Evolutionary conservation across 1,139 yeast genomes (phyloP).

Genomic region (Waltiozyma sp.): DNA sequence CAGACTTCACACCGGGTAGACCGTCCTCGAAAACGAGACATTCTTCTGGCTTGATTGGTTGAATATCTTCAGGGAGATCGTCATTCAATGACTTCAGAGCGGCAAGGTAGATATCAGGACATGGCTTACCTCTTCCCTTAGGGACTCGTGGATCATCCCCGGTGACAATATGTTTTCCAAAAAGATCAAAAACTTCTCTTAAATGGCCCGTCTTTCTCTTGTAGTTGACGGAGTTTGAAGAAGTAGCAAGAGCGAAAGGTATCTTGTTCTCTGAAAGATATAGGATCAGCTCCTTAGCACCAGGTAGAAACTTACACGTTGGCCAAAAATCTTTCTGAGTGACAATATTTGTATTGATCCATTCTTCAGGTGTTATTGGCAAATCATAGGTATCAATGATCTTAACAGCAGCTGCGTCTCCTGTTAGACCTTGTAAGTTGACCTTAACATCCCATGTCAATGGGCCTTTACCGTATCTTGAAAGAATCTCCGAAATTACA

Average conservation of each 20-base stretch:
- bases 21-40: conserved; percentile 93
- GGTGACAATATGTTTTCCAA: conserved; percentile 61
- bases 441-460: conserved; percentile 87
- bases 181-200: conserved; percentile 45
- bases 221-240: conserved; percentile 55
- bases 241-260: conserved; percentile 91
- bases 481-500: conserved; percentile 55
- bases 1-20: conserved; percentile 77
- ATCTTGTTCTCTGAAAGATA: conserved; percentile 37
- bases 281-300: conserved; percentile 60
- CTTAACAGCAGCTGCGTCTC: conserved; percentile 50
- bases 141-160: conserved; percentile 85
- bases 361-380: conserved; percentile 55
- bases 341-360: conserved; percentile 35
- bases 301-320: conserved; percentile 61
- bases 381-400: conserved; percentile 59
- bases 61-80: conserved; percentile 14
- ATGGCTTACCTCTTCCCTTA: conserved; percentile 81
- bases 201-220: conserved; percentile 61
- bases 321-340: conserved; percentile 52
- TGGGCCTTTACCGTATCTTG: conserved; percentile 60
- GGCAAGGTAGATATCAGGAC: conserved; percentile 83
- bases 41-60: conserved; percentile 55
- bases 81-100: conserved; percentile 63
- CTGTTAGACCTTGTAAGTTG: conserved; percentile 84